Percentiles rank a stretch among this genome's conserved stretches.
Conservation (phyloP, 257 asterid species). For the Gentiana dahurica region DNA sequence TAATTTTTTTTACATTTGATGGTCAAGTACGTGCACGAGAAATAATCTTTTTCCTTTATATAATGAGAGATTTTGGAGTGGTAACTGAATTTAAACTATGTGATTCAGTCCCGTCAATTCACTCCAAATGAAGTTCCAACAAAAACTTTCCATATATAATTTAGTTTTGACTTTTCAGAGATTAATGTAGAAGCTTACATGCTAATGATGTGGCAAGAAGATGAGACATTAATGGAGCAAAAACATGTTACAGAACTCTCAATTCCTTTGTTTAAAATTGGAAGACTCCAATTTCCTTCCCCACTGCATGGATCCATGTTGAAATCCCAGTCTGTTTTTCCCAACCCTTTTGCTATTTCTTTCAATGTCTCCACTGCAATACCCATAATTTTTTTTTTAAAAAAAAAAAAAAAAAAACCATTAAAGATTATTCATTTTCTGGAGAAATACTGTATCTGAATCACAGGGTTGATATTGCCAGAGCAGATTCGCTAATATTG, state of each 20-base stretch:
- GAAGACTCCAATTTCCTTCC: conserved; percentile 66
- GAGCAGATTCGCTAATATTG: too few species aligned
- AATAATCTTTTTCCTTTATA: too few species aligned
- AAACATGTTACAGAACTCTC: conserved; percentile 64
- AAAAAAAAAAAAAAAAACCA: too few species aligned
- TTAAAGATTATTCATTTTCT: too few species aligned
- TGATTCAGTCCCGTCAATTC: background rate
- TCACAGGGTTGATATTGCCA: too few species aligned
- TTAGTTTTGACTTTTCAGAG: too few species aligned
- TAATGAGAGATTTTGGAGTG: too few species aligned
- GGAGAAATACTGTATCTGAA: too few species aligned
- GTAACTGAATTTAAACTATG: too few species aligned
- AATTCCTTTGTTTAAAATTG: conserved; percentile 38
- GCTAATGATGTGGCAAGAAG: conserved; percentile 60
- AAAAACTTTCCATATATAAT: background rate
- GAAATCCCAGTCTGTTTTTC: conserved; percentile 80
- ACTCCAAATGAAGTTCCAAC: background rate
- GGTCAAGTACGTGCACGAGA: too few species aligned
- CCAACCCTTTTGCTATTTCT: conserved; percentile 49
- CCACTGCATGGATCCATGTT: conserved; percentile 66
- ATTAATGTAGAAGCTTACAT: conserved; percentile 29
- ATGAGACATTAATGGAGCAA: conserved; percentile 45
- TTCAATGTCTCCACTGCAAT: conserved; percentile 51
- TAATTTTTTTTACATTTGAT: too few species aligned
- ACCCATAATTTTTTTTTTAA: background rate